A percentile compares a stretch with the other conserved stretches of the same genome.
Evolutionary conservation across 305 asterid genomes (phyloP).

Genomic region (Coffea humblotiana): DNA sequence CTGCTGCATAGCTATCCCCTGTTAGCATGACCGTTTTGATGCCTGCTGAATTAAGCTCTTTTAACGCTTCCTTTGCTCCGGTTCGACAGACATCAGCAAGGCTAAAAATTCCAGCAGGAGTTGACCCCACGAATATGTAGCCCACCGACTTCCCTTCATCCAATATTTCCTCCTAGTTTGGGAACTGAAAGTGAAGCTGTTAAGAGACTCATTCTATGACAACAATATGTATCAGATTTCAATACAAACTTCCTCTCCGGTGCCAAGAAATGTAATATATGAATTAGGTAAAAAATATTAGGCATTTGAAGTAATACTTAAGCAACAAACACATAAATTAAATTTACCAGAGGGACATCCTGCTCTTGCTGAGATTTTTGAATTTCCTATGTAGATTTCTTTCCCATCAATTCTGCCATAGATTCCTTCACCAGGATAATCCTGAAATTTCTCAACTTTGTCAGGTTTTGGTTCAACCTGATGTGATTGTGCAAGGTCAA

Average conservation of each 20-base stretch:
- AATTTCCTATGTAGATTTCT: constrained; percentile 62
- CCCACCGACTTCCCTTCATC: constrained; percentile 65
- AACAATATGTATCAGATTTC: not conserved
- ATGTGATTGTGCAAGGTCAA: constrained; percentile 50
- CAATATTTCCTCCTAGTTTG: constrained; percentile 40
- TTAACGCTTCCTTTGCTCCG: constrained; percentile 76
- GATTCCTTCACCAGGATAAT: constrained; percentile 90
- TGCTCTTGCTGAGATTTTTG: constrained; percentile 59
- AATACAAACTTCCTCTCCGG: not conserved
- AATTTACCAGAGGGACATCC: constrained; percentile 61
- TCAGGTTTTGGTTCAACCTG: constrained; percentile 66
- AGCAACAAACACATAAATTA: not conserved
- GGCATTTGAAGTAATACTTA: not conserved
- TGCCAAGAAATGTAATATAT: not conserved
- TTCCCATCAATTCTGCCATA: constrained; percentile 60
- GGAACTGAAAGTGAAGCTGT: constrained; percentile 48
- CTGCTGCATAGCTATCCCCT: constrained; percentile 77
- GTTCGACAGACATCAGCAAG: constrained; percentile 76
- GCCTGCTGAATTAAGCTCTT: constrained; percentile 58
- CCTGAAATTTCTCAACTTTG: constrained; percentile 52
- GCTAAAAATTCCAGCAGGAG: constrained; percentile 54
- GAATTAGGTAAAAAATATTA: not conserved
- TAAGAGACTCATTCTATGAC: constrained; percentile 2
- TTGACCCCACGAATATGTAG: constrained; percentile 58
- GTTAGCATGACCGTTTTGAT: constrained; percentile 83